Evolutionary conservation across 208 protist genomes (phyloP).

Genomic region (Angomonas desouzai): DNA sequence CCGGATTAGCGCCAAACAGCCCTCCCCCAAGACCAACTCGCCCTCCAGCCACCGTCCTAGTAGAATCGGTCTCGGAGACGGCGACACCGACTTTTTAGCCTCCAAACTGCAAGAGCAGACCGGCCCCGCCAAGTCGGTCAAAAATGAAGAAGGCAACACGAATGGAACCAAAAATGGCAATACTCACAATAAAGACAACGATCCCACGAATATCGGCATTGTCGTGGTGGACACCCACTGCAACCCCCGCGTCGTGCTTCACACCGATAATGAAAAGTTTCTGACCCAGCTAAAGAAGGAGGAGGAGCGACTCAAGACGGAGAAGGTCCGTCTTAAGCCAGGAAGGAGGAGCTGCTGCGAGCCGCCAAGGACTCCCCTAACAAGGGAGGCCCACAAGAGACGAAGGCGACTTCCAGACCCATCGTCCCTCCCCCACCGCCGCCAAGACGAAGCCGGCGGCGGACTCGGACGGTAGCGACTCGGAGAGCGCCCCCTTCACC

Average conservation of each 20-base stretch:
- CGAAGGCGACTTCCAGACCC: conserved; percentile 13
- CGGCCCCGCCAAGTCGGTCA: not conserved
- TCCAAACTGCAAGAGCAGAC: conserved; percentile 28
- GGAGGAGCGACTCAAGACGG: conserved; percentile 16
- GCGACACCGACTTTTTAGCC: conserved; percentile 43
- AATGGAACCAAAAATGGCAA: not conserved
- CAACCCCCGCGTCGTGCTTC: conserved; percentile 44
- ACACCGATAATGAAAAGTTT: conserved; percentile 29
- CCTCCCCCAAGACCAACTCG: conserved; percentile 6
- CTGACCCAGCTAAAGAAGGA: conserved; percentile 26
- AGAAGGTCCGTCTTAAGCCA: conserved; percentile 12
- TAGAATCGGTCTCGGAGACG: conserved; percentile 38
- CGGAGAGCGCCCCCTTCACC: conserved; percentile 21
- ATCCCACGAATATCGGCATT: conserved; percentile 58
- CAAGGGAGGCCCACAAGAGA: conserved; percentile 8
- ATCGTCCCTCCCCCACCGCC: conserved; percentile 9
- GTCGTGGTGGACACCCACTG: conserved; percentile 52
- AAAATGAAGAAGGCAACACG: not conserved
- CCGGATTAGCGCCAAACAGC: conserved; percentile 22
- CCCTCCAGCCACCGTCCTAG: conserved; percentile 20
- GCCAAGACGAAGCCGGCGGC: conserved; percentile 4
- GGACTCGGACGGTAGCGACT: conserved; percentile 22
- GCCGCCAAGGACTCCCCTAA: not conserved
- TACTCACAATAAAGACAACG: conserved; percentile 13
- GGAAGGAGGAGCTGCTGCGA: conserved; percentile 7